These are phyloP conservation scores for Dipodascus geniculatus DNA, from an alignment of 805 yeast species.

Conservation along the genomic window DNA sequence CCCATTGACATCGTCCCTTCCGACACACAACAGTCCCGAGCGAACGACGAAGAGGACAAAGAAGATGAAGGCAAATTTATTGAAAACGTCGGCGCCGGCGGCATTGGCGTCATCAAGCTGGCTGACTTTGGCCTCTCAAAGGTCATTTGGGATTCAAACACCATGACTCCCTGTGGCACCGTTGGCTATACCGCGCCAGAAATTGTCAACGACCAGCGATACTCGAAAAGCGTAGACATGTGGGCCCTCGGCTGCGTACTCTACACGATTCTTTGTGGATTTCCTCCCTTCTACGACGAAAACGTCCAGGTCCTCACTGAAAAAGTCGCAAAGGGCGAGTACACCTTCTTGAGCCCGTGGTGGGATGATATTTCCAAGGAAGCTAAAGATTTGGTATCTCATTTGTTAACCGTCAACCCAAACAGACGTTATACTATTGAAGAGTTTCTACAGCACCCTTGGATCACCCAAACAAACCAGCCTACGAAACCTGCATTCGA, in stretches of 20 bases:
- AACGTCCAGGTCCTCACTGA: constrained; percentile 60
- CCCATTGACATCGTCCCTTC: constrained; percentile 38
- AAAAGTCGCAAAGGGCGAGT: constrained; percentile 72
- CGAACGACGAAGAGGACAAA: constrained; percentile 36
- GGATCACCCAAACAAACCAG: constrained; percentile 38
- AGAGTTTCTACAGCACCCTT: constrained; percentile 63
- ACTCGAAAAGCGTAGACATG: constrained; percentile 92
- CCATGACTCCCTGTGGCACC: constrained; percentile 97
- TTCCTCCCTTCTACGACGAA: constrained; percentile 94
- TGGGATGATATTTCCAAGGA: constrained; percentile 70
- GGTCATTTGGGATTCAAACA: constrained; percentile 74
- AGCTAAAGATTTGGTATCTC: constrained; percentile 61
- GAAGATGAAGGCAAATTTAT: constrained; percentile 79
- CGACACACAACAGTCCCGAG: constrained; percentile 21
- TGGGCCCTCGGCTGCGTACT: constrained; percentile 98
- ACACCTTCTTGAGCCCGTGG: constrained; percentile 70
- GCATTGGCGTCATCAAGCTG: constrained; percentile 76
- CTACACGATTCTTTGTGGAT: constrained; percentile 88
- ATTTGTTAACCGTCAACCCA: constrained; percentile 62
- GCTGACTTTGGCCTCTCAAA: constrained; percentile 96
- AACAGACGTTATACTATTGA: constrained; percentile 55
- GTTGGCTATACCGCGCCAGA: constrained; percentile 99
- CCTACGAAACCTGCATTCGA: constrained; percentile 15
- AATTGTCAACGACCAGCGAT: constrained; percentile 85
- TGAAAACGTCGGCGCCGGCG: constrained; percentile 83